These are phyloP conservation scores for Botrytis pseudocinerea DNA, from an alignment of 2,329 filamentous ascomycete genomes.

Conservation along the genomic window DNA sequence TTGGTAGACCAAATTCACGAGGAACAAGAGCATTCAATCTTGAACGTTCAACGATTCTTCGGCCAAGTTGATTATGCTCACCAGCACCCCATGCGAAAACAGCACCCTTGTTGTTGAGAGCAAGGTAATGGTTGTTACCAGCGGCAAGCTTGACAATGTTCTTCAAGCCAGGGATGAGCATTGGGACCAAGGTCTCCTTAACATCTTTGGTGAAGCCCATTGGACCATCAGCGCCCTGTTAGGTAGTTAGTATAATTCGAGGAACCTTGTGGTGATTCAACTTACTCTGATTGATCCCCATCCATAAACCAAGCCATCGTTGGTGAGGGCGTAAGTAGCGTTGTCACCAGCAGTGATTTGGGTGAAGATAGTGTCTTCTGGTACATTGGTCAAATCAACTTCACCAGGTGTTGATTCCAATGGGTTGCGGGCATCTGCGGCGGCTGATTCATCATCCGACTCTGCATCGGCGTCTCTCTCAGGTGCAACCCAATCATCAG, in stretches of 20 bases:
- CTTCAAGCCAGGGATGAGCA: conserved; percentile 56
- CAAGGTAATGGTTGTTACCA: conserved; percentile 59
- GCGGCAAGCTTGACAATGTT: conserved; percentile 54
- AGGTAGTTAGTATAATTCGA: conserved; percentile 24
- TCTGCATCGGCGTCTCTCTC: conserved; percentile 51
- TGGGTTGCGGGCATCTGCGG: conserved; percentile 64
- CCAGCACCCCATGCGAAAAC: conserved; percentile 67
- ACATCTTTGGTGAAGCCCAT: conserved; percentile 50
- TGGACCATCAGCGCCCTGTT: conserved; percentile 60
- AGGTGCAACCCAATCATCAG: conserved; percentile 62
- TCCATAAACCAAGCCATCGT: conserved; percentile 74
- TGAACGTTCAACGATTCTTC: conserved; percentile 35
- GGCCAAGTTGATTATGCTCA: conserved; percentile 64
- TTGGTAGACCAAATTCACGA: conserved; percentile 25
- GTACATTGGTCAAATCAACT: conserved; percentile 58
- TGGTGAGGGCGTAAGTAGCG: conserved; percentile 72
- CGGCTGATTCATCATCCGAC: conserved; percentile 50
- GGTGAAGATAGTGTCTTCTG: conserved; percentile 55
- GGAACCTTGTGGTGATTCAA: conserved; percentile 21
- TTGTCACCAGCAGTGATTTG: conserved; percentile 74
- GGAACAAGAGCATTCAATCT: conserved; percentile 30
- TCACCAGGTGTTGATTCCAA: conserved; percentile 48
- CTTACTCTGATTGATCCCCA: conserved; percentile 77
- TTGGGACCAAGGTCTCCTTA: conserved; percentile 36
- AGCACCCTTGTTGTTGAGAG: conserved; percentile 56